These are phyloP conservation scores for Coemansia sp. DNA, from an alignment of 192 early-diverging fungal species.

Conservation along the genomic window DNA sequence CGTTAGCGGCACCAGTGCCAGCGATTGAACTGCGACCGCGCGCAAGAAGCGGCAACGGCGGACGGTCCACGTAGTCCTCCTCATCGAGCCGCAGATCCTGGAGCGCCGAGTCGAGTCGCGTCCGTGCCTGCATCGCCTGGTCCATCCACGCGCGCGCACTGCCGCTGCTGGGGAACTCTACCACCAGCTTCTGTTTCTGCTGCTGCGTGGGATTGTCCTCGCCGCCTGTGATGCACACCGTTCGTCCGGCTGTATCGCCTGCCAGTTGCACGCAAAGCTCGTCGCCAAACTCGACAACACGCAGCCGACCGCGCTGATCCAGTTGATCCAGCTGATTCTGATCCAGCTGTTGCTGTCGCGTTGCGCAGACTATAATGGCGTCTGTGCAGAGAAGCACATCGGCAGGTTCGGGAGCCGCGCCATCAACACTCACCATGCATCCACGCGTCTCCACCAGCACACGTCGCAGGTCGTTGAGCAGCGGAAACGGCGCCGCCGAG, in stretches of 20 bases:
- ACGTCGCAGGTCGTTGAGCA: slow-evolving; percentile 44
- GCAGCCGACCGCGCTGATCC: slow-evolving; percentile 10
- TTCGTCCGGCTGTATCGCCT: background rate
- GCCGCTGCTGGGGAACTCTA: slow-evolving; percentile 19
- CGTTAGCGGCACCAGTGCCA: slow-evolving; percentile 11
- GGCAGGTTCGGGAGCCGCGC: background rate
- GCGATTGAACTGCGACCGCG: slow-evolving; percentile 51
- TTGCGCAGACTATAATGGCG: slow-evolving; percentile 30
- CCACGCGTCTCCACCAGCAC: slow-evolving; percentile 29
- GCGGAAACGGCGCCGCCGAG: slow-evolving; percentile 25
- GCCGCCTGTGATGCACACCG: slow-evolving; percentile 17
- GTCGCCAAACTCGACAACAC: slow-evolving; percentile 37
- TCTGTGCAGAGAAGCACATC: slow-evolving; percentile 43
- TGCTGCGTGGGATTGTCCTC: background rate
- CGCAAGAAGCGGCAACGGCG: slow-evolving; percentile 32
- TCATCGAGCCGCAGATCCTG: slow-evolving; percentile 54
- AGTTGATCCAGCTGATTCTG: background rate
- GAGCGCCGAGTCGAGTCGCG: slow-evolving; percentile 15
- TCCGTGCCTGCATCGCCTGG: slow-evolving; percentile 23
- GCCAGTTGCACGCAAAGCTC: slow-evolving; percentile 24
- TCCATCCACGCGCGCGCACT: slow-evolving; percentile 39
- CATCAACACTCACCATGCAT: background rate
- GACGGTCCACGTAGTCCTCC: slow-evolving; percentile 49
- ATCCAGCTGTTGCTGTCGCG: background rate
- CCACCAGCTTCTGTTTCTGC: background rate